phyloP scores from a whole-genome alignment of 768 basidiomycete species.

The Trametes punicea region DNA sequence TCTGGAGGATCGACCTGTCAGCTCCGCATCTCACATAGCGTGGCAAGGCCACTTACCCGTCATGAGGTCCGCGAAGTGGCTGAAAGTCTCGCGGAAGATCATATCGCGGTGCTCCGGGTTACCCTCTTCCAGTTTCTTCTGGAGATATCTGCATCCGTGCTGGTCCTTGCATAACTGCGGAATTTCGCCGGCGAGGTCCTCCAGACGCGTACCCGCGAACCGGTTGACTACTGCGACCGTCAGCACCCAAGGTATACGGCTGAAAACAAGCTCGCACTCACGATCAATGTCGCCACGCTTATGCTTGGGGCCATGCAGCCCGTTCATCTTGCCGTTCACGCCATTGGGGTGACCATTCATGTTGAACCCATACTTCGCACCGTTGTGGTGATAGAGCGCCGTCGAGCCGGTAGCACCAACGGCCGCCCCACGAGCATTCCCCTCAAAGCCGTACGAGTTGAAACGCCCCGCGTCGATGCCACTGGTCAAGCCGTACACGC shows the following conservation, averaged over 20 bases:
- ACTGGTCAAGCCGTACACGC: slow-evolving; percentile 44
- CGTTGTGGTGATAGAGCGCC: slow-evolving; percentile 75
- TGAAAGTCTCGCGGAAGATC: slow-evolving; percentile 98
- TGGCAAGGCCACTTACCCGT: slow-evolving; percentile 55
- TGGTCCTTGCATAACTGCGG: slow-evolving; percentile 96
- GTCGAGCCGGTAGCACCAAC: slow-evolving; percentile 56
- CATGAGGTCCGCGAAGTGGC: slow-evolving; percentile 98
- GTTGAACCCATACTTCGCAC: slow-evolving; percentile 71
- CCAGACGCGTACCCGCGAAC: slow-evolving; percentile 92
- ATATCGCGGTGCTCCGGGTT: slow-evolving; percentile 95
- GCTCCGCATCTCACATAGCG: background rate
- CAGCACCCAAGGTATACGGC: background rate
- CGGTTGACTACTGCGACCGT: slow-evolving; percentile 71
- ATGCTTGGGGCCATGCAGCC: slow-evolving; percentile 89
- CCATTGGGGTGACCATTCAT: slow-evolving; percentile 50
- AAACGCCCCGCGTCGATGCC: slow-evolving; percentile 51
- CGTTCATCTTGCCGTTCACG: slow-evolving; percentile 80
- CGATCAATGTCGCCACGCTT: slow-evolving; percentile 92
- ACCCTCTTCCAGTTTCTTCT: slow-evolving; percentile 98
- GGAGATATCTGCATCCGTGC: slow-evolving; percentile 96
- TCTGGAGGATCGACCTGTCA: slow-evolving; percentile 43
- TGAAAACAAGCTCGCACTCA: slow-evolving; percentile 50
- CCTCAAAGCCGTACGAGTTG: slow-evolving; percentile 56
- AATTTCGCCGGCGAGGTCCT: slow-evolving; percentile 95
- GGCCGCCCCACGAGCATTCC: slow-evolving; percentile 36